These are phyloP conservation scores for Myxozyma mucilagina DNA, from an alignment of 805 yeast species.

Conservation along the genomic window DNA sequence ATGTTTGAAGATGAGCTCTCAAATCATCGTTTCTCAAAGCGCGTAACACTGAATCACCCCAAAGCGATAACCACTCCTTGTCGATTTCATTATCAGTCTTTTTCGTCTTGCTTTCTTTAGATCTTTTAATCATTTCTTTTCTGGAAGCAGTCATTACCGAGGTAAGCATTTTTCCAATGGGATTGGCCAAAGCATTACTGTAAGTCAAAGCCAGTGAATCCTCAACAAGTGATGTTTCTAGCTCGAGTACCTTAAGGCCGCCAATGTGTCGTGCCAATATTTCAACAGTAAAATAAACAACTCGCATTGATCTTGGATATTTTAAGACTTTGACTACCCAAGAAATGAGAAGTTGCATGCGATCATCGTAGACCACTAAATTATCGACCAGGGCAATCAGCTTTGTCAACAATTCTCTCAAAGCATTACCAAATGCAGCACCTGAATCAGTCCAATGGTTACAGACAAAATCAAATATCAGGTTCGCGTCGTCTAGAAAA, in stretches of 20 bases:
- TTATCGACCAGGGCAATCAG: slow-evolving; percentile 47
- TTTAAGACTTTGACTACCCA: slow-evolving; percentile 53
- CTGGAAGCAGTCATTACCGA: slow-evolving; percentile 20
- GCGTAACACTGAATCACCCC: slow-evolving; percentile 49
- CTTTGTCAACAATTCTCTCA: slow-evolving; percentile 61
- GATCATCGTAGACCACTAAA: slow-evolving; percentile 30
- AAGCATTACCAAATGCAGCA: slow-evolving; percentile 68
- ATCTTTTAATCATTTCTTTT: slow-evolving; percentile 1
- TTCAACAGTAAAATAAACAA: slow-evolving; percentile 62
- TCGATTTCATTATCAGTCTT: slow-evolving; percentile 14
- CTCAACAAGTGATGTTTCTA: slow-evolving; percentile 50
- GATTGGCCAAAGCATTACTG: slow-evolving; percentile 64
- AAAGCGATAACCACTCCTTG: slow-evolving; percentile 50
- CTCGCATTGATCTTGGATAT: slow-evolving; percentile 56
- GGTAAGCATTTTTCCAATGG: slow-evolving; percentile 40
- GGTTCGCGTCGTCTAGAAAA: slow-evolving; percentile 26
- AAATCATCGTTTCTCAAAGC: slow-evolving; percentile 41
- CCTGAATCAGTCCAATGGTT: slow-evolving; percentile 73
- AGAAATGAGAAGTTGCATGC: slow-evolving; percentile 18
- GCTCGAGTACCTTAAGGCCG: slow-evolving; percentile 45
- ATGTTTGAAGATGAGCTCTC: slow-evolving; percentile 54
- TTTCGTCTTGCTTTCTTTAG: not conserved
- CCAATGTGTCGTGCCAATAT: slow-evolving; percentile 52
- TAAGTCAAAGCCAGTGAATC: slow-evolving; percentile 53
- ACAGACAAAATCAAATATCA: slow-evolving; percentile 49